Percentiles rank a stretch among this genome's conserved stretches.
Evolutionary conservation across 768 basidiomycete species (phyloP).

Genomic region (Leccinum imitatum): DNA sequence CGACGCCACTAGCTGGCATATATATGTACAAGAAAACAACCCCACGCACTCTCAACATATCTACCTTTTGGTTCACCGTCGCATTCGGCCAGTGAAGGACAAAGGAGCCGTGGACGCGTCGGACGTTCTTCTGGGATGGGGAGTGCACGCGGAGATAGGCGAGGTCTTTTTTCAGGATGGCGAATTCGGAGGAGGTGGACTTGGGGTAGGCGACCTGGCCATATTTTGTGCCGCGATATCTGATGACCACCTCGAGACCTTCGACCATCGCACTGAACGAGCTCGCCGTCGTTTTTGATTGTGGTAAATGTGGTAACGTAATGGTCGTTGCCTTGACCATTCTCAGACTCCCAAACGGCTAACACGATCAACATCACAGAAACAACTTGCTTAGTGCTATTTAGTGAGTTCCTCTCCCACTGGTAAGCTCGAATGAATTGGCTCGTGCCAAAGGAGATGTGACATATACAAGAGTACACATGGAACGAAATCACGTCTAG

Average conservation of each 20-base stretch:
- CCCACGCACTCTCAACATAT: slow-evolving; percentile 8
- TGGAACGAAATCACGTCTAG: slow-evolving; percentile 32
- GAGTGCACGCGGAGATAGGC: slow-evolving; percentile 31
- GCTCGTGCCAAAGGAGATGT: neutral
- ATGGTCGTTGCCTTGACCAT: no score
- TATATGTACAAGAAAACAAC: no score
- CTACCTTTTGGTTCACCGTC: slow-evolving; percentile 1
- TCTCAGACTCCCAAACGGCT: no score
- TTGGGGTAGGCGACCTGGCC: slow-evolving; percentile 11
- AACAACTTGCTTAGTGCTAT: no score
- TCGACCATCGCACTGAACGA: slow-evolving; percentile 15
- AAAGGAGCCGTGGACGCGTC: slow-evolving; percentile 18
- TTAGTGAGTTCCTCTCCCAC: no score
- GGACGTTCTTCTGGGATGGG: slow-evolving; percentile 30
- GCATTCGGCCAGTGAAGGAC: slow-evolving; percentile 28
- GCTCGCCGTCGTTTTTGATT: slow-evolving; percentile 3
- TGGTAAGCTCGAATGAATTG: no score
- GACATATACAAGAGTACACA: neutral
- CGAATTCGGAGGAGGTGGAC: slow-evolving; percentile 17
- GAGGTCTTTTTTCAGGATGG: slow-evolving; percentile 29
- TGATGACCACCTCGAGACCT: slow-evolving; percentile 27
- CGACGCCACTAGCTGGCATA: no score
- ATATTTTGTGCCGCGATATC: slow-evolving; percentile 23
- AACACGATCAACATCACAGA: no score
- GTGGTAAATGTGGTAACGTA: no score